Conservation (phyloP, 225 moss, liverwort and hornwort species). For the Thuidium tamariscinum region DNA sequence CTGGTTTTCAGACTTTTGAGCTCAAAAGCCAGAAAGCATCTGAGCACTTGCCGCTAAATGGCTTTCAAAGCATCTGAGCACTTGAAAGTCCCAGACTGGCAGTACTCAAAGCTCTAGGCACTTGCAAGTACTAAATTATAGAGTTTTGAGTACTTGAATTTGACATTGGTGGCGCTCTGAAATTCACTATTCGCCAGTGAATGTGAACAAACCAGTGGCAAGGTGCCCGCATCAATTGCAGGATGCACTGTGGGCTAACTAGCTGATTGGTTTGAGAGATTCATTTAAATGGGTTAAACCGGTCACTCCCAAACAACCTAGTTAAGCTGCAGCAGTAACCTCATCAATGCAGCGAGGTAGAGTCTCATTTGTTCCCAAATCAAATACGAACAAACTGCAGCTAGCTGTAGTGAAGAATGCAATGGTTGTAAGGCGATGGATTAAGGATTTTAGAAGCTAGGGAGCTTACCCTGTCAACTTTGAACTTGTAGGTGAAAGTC, state of each 20-base stretch:
- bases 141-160: not conserved
- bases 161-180: not conserved
- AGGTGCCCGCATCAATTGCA: no score
- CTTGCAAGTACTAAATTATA: not conserved
- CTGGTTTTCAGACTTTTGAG: not conserved
- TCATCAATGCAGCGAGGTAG: not conserved
- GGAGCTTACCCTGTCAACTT: slow-evolving; percentile 22
- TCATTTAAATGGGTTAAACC: not conserved
- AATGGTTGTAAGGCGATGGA: not conserved
- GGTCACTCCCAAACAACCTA: not conserved
- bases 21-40: not conserved
- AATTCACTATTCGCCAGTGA: no score
- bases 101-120: not conserved
- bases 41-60: no score
- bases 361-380: not conserved
- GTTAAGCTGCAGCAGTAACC: no score
- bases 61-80: no score
- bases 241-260: no score
- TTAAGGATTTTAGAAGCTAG: not conserved
- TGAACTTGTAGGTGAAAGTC: slow-evolving; percentile 47
- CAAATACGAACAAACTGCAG: not conserved
- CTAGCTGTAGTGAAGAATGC: not conserved
- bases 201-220: not conserved
- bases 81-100: not conserved
- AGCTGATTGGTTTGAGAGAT: not conserved